Conservation (phyloP, 2,329 filamentous ascomycete genomes). For the Pseudogymnoascus sp. region DNA sequence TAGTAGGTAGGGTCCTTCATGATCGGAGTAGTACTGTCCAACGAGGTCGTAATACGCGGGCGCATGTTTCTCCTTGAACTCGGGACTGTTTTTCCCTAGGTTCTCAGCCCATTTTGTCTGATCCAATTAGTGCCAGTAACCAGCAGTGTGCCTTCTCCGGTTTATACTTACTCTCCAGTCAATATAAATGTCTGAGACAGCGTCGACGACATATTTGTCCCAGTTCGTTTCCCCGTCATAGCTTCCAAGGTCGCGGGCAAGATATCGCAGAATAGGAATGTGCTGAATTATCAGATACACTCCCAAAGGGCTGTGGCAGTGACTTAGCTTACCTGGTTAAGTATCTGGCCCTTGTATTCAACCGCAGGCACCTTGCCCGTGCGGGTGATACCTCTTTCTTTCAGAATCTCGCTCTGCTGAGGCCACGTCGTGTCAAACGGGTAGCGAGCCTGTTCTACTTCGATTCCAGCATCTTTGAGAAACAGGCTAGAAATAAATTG, state of each 20-base stretch:
- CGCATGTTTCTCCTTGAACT: conserved; percentile 28
- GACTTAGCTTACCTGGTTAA: conserved; percentile 21
- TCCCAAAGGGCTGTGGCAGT: background rate
- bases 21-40: conserved; percentile 27
- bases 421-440: conserved; percentile 26
- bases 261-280: conserved; percentile 31
- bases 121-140: background rate
- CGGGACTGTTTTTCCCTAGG: conserved; percentile 21
- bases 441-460: conserved; percentile 26
- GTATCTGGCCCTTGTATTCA: conserved; percentile 30
- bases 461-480: conserved; percentile 26
- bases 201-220: conserved; percentile 34
- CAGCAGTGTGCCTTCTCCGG: too few relatives aligned
- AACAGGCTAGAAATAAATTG: conserved; percentile 21
- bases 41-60: conserved; percentile 29
- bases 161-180: conserved; percentile 33
- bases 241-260: conserved; percentile 29
- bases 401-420: conserved; percentile 23
- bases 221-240: conserved; percentile 33
- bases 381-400: conserved; percentile 22
- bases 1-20: conserved; percentile 31
- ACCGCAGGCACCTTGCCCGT: conserved; percentile 32
- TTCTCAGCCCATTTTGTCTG: conserved; percentile 26
- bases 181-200: conserved; percentile 33
- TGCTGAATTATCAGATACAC: conserved; percentile 18